Conservation (phyloP, 2,329 filamentous ascomycete species). For the Cladophialophora yegresii region DNA sequence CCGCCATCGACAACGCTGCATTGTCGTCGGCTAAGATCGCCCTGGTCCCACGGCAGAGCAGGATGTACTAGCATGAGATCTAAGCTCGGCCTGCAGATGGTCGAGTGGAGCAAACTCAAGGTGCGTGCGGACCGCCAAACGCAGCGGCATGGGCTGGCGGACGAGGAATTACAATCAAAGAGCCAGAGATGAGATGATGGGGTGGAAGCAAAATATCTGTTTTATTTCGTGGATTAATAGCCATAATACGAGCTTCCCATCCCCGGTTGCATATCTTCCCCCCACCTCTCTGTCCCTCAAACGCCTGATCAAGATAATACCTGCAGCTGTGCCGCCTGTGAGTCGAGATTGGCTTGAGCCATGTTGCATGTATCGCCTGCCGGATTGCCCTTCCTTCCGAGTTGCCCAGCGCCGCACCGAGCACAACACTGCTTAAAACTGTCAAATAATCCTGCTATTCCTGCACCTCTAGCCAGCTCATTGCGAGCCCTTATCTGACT, state of each 20-base stretch:
- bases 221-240: background rate
- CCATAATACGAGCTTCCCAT: background rate
- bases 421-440: background rate
- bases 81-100: background rate
- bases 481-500: background rate
- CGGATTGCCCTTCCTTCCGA: background rate
- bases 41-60: background rate
- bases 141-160: background rate
- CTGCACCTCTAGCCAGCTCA: background rate
- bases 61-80: background rate
- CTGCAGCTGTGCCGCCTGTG: background rate
- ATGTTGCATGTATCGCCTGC: background rate
- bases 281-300: background rate
- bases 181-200: background rate
- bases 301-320: background rate
- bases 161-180: background rate
- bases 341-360: conserved; percentile 5
- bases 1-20: background rate
- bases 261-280: background rate
- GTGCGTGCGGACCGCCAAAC: background rate
- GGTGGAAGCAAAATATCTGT: background rate
- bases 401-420: background rate
- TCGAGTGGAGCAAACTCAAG: background rate
- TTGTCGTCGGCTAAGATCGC: background rate
- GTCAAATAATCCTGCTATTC: background rate